These are phyloP conservation scores for Microbotryomycetes sp. DNA, from an alignment of 1,284 basidiomycete species.

Conservation along the genomic window DNA sequence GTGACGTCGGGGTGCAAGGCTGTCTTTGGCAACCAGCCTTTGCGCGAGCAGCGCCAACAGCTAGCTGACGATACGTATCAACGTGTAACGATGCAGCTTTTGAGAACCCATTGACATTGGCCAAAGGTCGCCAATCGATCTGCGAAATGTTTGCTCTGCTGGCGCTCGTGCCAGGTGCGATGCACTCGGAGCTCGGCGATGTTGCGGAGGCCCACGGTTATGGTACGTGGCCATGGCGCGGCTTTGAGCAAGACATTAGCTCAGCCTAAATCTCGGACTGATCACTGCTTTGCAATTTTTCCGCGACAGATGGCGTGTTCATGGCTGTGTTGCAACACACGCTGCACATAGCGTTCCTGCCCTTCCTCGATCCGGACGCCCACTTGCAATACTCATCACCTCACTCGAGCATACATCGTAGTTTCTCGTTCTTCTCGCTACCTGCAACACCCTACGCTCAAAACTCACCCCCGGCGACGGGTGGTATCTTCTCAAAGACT, in stretches of 20 bases:
- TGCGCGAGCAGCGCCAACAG: no score
- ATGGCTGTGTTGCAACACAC: conserved; percentile 13
- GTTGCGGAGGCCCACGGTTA: conserved; percentile 15
- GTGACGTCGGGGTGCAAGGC: no score
- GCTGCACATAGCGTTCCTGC: conserved; percentile 23
- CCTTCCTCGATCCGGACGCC: conserved; percentile 19
- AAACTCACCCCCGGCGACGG: conserved; percentile 5
- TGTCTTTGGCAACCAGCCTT: neutral
- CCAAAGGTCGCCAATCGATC: conserved; percentile 19
- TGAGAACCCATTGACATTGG: conserved; percentile 31
- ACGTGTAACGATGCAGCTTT: conserved; percentile 13
- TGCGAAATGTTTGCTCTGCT: conserved; percentile 29
- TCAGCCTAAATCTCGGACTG: neutral
- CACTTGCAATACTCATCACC: neutral
- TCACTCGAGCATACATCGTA: conserved; percentile 10
- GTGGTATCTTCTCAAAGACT: conserved; percentile 20
- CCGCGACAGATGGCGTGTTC: neutral
- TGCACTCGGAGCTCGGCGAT: conserved; percentile 31
- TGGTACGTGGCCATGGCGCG: no score
- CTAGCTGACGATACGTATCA: neutral
- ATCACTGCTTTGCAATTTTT: neutral
- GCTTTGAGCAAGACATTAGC: no score
- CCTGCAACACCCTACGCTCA: conserved; percentile 23
- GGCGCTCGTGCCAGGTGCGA: conserved; percentile 23
- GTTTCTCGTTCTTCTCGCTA: conserved; percentile 30